A percentile compares a stretch with the other conserved stretches of the same genome.
phyloP scores from a whole-genome alignment of 2,329 filamentous ascomycete species.

The Byssoonygena ceratinophila region DNA sequence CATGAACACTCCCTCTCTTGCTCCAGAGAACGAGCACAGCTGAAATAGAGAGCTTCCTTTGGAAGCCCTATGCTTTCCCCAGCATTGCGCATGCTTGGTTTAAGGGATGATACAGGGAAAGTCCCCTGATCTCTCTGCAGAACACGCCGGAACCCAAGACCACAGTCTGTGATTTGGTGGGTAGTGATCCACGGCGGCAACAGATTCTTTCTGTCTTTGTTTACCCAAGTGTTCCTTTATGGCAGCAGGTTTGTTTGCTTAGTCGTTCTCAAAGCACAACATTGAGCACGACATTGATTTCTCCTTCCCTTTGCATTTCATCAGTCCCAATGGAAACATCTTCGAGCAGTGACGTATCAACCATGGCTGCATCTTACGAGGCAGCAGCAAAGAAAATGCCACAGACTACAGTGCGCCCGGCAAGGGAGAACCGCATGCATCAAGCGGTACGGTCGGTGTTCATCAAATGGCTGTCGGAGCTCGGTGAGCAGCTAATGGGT shows the following conservation, averaged over 20 bases:
- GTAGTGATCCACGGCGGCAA: background rate
- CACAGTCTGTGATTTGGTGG: background rate
- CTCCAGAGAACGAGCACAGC: too few relatives aligned
- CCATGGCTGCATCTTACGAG: background rate
- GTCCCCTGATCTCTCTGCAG: background rate
- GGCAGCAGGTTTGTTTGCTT: background rate
- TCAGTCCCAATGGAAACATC: background rate
- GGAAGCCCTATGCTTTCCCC: too few relatives aligned
- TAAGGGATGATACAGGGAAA: background rate
- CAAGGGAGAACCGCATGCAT: background rate
- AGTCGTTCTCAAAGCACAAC: background rate
- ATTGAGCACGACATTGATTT: background rate
- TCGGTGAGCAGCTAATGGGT: background rate
- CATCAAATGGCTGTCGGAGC: conserved; percentile 1
- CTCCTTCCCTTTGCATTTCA: background rate
- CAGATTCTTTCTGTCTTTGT: background rate
- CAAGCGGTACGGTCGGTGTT: conserved; percentile 7
- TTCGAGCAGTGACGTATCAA: background rate
- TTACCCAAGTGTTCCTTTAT: background rate
- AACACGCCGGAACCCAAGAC: background rate
- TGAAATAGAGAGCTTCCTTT: too few relatives aligned
- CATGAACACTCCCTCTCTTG: too few relatives aligned
- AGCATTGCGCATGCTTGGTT: too few relatives aligned
- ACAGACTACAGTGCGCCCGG: background rate
- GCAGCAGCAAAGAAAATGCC: background rate